Conservation (phyloP, 257 asterid species). For the Solanum appendiculatum region DNA sequence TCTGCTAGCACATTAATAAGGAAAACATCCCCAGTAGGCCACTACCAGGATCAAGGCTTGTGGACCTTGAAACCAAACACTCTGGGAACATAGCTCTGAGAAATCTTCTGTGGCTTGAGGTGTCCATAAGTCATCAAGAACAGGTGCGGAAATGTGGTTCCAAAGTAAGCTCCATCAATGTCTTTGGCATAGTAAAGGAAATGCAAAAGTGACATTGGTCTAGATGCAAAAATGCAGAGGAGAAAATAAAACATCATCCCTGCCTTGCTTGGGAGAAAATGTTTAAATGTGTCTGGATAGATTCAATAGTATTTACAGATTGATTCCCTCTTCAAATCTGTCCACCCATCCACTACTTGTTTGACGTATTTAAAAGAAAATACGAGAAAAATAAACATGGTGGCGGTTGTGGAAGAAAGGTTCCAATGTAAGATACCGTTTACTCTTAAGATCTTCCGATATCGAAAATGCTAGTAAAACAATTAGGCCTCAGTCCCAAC, state of each 20-base stretch:
- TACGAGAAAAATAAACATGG: neutral
- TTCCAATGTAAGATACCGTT: neutral
- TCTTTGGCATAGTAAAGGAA: constrained; percentile 19
- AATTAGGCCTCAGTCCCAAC: neutral
- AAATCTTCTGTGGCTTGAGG: constrained; percentile 33
- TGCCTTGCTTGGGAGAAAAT: neutral
- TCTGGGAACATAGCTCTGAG: constrained; percentile 36
- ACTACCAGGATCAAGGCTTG: constrained; percentile 18
- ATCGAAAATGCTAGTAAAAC: neutral
- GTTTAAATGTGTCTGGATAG: neutral
- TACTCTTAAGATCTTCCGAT: neutral
- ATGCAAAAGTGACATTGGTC: constrained; percentile 3
- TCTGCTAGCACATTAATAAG: neutral
- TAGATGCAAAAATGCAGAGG: neutral
- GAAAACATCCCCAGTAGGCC: neutral
- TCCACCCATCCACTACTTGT: neutral
- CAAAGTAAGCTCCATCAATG: constrained; percentile 47
- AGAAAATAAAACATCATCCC: neutral
- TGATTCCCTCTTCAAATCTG: neutral
- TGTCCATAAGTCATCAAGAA: constrained; percentile 39
- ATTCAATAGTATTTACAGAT: neutral
- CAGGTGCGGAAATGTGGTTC: constrained; percentile 47
- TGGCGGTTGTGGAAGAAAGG: neutral
- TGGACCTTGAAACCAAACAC: constrained; percentile 41
- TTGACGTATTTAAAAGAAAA: neutral